These are phyloP conservation scores for Aspergillus quadricinctus DNA, from an alignment of 2,329 filamentous ascomycete species.

Conservation along the genomic window DNA sequence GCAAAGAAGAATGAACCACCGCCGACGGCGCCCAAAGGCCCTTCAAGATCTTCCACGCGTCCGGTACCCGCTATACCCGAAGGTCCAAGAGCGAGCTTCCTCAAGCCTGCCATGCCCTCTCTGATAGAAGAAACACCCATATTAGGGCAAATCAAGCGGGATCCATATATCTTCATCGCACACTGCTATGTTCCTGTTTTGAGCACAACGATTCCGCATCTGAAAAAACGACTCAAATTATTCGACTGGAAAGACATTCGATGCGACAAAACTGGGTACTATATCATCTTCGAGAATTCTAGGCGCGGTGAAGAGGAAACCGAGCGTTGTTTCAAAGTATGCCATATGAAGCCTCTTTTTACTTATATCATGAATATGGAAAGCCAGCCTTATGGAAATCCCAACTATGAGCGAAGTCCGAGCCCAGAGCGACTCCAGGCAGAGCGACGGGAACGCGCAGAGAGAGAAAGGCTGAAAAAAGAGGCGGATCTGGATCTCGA, in stretches of 20 bases:
- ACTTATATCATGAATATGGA: constrained; percentile 93
- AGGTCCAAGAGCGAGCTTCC: constrained; percentile 35
- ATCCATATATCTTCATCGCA: constrained; percentile 89
- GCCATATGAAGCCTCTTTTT: constrained; percentile 80
- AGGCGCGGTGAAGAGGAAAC: constrained; percentile 73
- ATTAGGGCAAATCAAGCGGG: constrained; percentile 64
- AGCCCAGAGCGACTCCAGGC: constrained; percentile 42
- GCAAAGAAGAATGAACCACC: constrained; percentile 61
- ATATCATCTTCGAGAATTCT: constrained; percentile 81
- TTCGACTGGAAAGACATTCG: constrained; percentile 78
- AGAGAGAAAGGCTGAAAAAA: constrained; percentile 61
- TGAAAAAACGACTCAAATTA: constrained; percentile 82
- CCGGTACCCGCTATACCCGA: constrained; percentile 30
- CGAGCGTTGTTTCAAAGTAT: constrained; percentile 71
- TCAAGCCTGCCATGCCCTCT: constrained; percentile 39
- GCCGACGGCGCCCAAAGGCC: constrained; percentile 81
- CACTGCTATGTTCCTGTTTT: constrained; percentile 82
- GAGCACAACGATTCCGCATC: constrained; percentile 76
- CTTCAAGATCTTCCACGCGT: constrained; percentile 51
- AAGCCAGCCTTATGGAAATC: constrained; percentile 65
- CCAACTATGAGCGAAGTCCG: constrained; percentile 53
- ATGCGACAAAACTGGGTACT: constrained; percentile 83
- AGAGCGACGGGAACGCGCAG: constrained; percentile 57
- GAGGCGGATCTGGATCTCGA: constrained; percentile 81
- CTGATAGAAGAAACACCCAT: constrained; percentile 64